A percentile compares a stretch with the other conserved stretches of the same genome.
These are phyloP conservation scores for Colletotrichum filicis DNA, from an alignment of 2,329 filamentous ascomycete species.

Conservation along the genomic window DNA sequence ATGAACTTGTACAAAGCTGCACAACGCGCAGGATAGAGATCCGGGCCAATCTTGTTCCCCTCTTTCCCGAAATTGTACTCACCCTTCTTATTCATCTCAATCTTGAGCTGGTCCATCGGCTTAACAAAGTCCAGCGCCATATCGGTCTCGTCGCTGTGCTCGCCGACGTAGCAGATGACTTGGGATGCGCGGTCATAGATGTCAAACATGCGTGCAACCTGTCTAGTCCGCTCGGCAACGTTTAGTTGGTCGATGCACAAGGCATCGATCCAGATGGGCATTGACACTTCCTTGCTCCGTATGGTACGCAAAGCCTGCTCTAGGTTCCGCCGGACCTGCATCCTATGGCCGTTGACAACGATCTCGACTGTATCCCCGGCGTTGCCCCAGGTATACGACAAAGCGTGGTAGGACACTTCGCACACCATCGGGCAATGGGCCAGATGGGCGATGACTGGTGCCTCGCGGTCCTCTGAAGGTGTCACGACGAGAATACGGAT, in stretches of 20 bases:
- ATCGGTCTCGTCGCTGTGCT: no score
- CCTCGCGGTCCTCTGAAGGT: no score
- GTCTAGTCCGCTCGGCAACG: no score
- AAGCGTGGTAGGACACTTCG: neutral
- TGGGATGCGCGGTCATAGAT: no score
- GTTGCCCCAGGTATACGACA: slow-evolving; percentile 4
- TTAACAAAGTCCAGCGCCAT: no score
- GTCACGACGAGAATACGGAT: no score
- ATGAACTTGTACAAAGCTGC: neutral
- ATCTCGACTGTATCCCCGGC: neutral
- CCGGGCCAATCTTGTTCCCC: neutral
- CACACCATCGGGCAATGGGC: slow-evolving; percentile 6
- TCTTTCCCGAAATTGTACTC: neutral
- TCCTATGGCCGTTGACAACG: neutral
- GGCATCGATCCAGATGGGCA: no score
- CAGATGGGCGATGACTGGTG: neutral
- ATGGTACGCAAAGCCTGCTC: neutral
- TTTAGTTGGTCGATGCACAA: no score
- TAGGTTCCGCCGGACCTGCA: neutral
- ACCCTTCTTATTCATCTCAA: neutral
- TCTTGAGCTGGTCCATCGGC: no score
- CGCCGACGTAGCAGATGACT: no score
- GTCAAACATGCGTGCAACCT: no score
- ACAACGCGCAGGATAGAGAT: neutral
- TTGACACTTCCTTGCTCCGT: no score